Base-by-base conservation (phyloP, 495 filamentous ascomycete genomes). In the Aspergillus cristatus region DNA sequence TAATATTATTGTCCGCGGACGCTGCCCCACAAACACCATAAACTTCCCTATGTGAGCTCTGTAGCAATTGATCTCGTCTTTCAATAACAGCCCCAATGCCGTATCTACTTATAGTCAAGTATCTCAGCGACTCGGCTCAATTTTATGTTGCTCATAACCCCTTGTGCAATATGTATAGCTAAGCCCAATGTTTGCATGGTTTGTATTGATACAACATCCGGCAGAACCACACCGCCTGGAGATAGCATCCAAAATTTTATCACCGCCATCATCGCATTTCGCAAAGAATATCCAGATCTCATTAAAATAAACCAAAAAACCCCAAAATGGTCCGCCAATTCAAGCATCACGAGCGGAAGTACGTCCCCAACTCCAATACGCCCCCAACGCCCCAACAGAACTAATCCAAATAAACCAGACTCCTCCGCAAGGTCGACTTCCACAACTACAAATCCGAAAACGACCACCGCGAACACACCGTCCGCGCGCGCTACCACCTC, bases 371-470 rank as follows among this genome's bases (percentile, higher is more conserved):
- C 15, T 32, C 28, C 34, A 32, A 2, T 18, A 22, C 18, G 7
- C 7, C 25, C 7, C 8, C 28, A 12, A 25, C 34, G 26, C 41
- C 25, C 18, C 1, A 37, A 43, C 28, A 22, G 16, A 39, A 32
- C 16, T 6, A 14, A 28, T 35, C 51, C 45, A 50, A 42, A 34
- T 42, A 22, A 20, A 13, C 28, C 51, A 75, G 70, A 57, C 74
- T 86, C 50, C 80, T 96, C 55, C 76, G 79, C 40, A 98, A 97
- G 67, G 87, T 93, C 60, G 87, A 98, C 62, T 91, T 98, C 65
- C 78, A 86, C 48, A 89, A 81, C 54, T 97, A 90, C 71, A 86
- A 87, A 64, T 79, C 79, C 52, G 90, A 98, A 66, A 71, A 79
- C 53, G 65, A 72, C 45, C 93, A 98, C 70, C 78, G 89, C 58